phyloP scores from a whole-genome alignment of 176 grass and related monocot species.

The Secale cereale region DNA sequence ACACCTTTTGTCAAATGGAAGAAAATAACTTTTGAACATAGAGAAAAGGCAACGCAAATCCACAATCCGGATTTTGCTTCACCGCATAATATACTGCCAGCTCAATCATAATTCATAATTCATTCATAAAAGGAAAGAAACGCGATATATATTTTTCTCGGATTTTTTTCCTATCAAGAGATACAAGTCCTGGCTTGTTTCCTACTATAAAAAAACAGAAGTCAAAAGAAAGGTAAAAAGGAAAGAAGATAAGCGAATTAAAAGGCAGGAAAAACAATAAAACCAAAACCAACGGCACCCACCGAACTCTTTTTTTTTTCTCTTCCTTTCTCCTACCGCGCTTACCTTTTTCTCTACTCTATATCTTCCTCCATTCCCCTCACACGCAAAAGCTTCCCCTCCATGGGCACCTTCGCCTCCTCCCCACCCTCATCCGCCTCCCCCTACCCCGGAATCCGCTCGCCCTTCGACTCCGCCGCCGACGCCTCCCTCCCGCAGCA shows the following conservation, averaged over 20 bases:
- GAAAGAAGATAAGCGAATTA: background rate
- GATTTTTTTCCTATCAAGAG: background rate
- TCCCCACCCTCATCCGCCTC: background rate
- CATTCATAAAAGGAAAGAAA: background rate
- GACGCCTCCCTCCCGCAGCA: background rate
- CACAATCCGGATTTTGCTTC: background rate
- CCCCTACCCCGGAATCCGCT: background rate
- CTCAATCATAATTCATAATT: background rate
- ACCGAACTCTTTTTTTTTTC: slow-evolving; percentile 19
- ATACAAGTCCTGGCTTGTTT: background rate
- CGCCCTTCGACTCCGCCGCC: background rate
- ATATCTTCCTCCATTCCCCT: slow-evolving; percentile 28
- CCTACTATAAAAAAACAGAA: background rate
- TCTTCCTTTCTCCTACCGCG: background rate
- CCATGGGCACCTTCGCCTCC: slow-evolving; percentile 18
- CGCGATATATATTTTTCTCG: background rate
- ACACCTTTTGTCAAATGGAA: background rate
- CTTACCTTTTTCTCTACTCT: slow-evolving; percentile 34
- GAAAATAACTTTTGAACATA: background rate
- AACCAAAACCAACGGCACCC: slow-evolving; percentile 32
- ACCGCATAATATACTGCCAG: background rate
- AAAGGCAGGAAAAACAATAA: slow-evolving; percentile 26
- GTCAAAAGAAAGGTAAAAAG: background rate
- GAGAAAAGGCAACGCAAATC: background rate
- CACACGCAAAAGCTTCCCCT: slow-evolving; percentile 35